Base-by-base conservation (phyloP, 495 filamentous ascomycete genomes). In the Podospora fimiseda region DNA sequence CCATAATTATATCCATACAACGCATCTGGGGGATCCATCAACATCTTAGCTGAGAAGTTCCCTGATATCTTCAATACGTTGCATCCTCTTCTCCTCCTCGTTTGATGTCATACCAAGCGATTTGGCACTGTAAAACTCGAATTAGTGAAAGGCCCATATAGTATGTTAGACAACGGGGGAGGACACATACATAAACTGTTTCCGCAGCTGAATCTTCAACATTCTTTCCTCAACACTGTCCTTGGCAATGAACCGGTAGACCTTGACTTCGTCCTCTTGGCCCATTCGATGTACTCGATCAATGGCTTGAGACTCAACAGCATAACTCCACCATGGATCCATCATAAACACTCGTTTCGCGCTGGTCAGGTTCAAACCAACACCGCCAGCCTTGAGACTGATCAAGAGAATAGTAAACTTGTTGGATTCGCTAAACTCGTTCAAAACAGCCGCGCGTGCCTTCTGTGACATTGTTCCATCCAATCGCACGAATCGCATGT, bases 321-420 rank as follows among this genome's bases (percentile, higher is more conserved):
- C 91, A 66, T 88, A 96, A 57, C 88, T 93, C 94, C 94, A 99
- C 94, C 94, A 99, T 0, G 94, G 92, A 69, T 99, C 94, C 92
- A 96, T 96, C 86, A 99, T 90, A 66, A 85, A 96, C 9, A 97
- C 94, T 48, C 87, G 74, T 57, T 83, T 88, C 14, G 93, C 93
- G 48, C 80, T 80, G 3, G 91, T 96, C 40, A 99, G 74, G 61
- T 98, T 98, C 36, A 98, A 74, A 0, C 93, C 93, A 2, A 98
- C 93, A 23, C 93, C 93, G 16, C 93, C 93, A 2, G 94, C 93
- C 43, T 89, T 80, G 52, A 98, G 78, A 61, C 86, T 91, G 53
- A 98, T 75, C 9, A 98, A 69, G 20, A 98, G 74, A 33, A 97
- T 81, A 9, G 73, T 74, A 15, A 70, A 77, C 40, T 69, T 74